These are phyloP conservation scores for Posidonia australis DNA, from an alignment of 106 monocot species.

Conservation along the genomic window DNA sequence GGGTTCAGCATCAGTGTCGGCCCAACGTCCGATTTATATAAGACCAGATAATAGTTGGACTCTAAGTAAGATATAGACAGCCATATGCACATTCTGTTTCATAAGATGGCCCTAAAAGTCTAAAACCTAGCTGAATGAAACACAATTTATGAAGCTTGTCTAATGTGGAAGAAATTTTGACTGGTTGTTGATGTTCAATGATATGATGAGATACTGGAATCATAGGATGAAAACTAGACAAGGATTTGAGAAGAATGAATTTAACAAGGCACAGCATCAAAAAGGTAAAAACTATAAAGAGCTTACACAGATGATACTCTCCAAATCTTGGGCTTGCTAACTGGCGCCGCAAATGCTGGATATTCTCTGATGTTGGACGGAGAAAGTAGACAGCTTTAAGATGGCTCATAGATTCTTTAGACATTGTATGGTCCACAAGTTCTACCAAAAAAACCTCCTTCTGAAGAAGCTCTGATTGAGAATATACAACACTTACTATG, in stretches of 20 bases:
- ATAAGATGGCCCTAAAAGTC: background rate
- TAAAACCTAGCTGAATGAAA: no score
- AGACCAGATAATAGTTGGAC: no score
- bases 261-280: background rate
- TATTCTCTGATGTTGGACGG: constrained; percentile 88
- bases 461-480: constrained; percentile 80
- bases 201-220: background rate
- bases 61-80: no score
- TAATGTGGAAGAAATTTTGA: background rate
- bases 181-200: background rate
- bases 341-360: constrained; percentile 78
- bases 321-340: constrained; percentile 80
- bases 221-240: background rate
- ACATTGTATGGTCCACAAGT: constrained; percentile 52
- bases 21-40: no score
- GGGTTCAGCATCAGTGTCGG: no score
- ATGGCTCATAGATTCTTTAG: constrained; percentile 89
- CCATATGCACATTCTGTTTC: background rate
- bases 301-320: constrained; percentile 93
- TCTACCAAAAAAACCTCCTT: constrained; percentile 98
- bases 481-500: constrained; percentile 92
- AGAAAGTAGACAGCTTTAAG: constrained; percentile 96
- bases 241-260: background rate
- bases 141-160: background rate
- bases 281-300: constrained; percentile 1